Base-by-base conservation (phyloP, 163 green algal species). In the Chlorella variabilis region DNA sequence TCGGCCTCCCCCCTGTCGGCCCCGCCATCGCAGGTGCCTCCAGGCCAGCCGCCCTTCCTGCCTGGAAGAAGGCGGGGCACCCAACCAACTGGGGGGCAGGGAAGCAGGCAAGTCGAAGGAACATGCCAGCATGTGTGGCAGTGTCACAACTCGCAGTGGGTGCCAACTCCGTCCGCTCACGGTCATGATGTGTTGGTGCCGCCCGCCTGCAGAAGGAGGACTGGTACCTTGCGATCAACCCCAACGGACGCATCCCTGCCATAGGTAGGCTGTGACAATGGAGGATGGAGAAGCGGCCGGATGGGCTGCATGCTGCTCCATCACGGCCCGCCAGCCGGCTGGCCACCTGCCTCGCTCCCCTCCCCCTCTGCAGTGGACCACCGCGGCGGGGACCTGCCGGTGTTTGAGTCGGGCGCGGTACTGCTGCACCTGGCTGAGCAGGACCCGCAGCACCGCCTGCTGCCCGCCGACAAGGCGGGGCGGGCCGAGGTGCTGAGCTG, bases 371-470 rank as follows among this genome's bases (percentile, higher is more conserved):
- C 81, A 87, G 84, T 91, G 66, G 87, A 91, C 62, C 84, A 91
- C 49, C 36, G 58, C 3, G 78, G 63, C 4, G 82, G 54, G 5
- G 84, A 89, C 59, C 62, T 86, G 33, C 31, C 74, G 18, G 76
- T 91, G 1, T 91, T 89, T 74, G 87, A 91, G 75, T 84, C 75
- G 68, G 87, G 87, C 9, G 82, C 84, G 1, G 83, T 91, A 27
- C 86, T 91, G 82, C 84, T 85, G 68, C 88, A 89, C 75, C 84
- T 90, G 34, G 78, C 78, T 66, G 79, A 88, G 23, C 83, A 83
- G 41, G 67, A 80, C 34, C 78, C 59, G 13, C 49, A 87, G 31
- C 68, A 65, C 17, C 56, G 54, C 54, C 62, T 86, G 63, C 65
- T 88, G 23, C 86, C 86, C 9, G 77, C 77, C 4, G 86, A 89